Conservation (phyloP, 2,329 filamentous ascomycete genomes). For the Proliferodiscus dingleyae region DNA sequence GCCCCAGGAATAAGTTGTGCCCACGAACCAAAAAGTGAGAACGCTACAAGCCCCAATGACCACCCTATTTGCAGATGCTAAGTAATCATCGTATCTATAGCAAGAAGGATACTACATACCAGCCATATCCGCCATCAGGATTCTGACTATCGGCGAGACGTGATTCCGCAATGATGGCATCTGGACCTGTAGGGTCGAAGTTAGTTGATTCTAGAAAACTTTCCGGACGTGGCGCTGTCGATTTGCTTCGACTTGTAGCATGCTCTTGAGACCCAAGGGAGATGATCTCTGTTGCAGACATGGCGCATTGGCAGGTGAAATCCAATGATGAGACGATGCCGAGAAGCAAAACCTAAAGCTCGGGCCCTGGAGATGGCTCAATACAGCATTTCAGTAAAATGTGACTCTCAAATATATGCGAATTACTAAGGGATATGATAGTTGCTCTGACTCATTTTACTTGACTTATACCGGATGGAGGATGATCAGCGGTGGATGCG, state of each 20-base stretch:
- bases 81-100: background rate
- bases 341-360: no score
- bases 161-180: slow-evolving; percentile 40
- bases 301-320: background rate
- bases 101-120: slow-evolving; percentile 31
- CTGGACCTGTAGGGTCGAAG: slow-evolving; percentile 22
- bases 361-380: no score
- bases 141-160: slow-evolving; percentile 40
- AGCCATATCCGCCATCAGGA: slow-evolving; percentile 53
- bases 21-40: slow-evolving; percentile 52
- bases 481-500: no score
- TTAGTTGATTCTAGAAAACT: background rate
- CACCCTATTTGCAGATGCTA: slow-evolving; percentile 20
- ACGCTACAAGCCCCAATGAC: slow-evolving; percentile 47
- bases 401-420: no score
- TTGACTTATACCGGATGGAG: no score
- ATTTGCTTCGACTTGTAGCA: background rate
- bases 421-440: no score
- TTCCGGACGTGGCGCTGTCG: background rate
- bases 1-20: slow-evolving; percentile 55
- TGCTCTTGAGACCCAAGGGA: slow-evolving; percentile 6
- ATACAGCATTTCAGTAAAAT: background rate
- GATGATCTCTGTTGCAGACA: slow-evolving; percentile 12
- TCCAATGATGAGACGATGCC: no score
- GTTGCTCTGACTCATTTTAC: no score